Evolutionary conservation across 176 grass and related monocot species (phyloP), one percentile per base, ranked within the genome.

Genomic region (Raddia guianensis): DNA sequence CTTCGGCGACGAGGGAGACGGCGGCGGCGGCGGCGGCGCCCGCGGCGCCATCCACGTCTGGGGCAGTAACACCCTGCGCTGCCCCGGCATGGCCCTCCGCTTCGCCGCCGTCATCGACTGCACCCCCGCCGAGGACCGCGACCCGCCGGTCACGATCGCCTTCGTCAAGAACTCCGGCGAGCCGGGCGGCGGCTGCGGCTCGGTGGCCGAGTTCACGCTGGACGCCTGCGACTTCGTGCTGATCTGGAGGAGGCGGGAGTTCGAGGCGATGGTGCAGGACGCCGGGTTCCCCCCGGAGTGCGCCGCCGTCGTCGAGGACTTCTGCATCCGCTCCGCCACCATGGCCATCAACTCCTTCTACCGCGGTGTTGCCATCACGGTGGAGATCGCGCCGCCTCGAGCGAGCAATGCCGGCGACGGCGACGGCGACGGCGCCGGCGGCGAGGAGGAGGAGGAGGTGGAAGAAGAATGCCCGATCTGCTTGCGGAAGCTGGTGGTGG

Each of bases 11-110:
- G 27, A 27, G 27, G 1, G 27, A 27, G 27, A 1, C 27, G 27
- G 27, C 27, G 64, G 18, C 0, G 61, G 7, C 7, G 19, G 3
- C 12, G 47, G 64, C 9, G 3, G 1, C 9, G 0, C 5, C 45
- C 3, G 21, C 18, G 0, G 21, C 18, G 0, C 27, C 27, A 27
- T 80, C 16, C 52, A 1, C 14, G 14, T 69, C 40, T 3, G 9
- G 13, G 19, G 12, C 0, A 33, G n/a, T 7, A 69, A 19, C 51
- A 53, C 40, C 5, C 8, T 18, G 42, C 65, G 49, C 13, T 59
- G 78, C 78, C 51, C 78, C 51, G 65, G 78, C 66, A 13, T 80
- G 5, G 78, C 37, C 52, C 52, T 80, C 65, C 65, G 65, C 40
- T 27, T 70, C 40, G 12, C 0, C 7, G 20, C 65, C 51, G 78